phyloP scores from a whole-genome alignment of 2,329 filamentous ascomycete genomes.

The Pyricularia sp. region DNA sequence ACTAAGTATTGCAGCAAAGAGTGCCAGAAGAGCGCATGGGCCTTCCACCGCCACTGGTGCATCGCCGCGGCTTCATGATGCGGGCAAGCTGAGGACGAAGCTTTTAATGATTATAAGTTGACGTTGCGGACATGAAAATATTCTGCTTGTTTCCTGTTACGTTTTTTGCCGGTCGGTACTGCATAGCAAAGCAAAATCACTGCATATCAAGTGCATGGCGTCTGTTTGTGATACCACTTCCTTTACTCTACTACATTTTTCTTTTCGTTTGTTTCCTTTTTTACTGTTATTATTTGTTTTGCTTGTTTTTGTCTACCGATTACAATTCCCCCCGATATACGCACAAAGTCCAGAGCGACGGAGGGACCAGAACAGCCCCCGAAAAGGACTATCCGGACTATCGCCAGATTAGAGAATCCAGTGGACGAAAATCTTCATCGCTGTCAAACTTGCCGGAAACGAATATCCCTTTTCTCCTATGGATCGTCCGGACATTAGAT shows the following conservation, averaged over 20 bases:
- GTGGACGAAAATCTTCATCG: background rate
- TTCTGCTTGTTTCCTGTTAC: background rate
- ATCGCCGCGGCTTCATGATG: constrained; percentile 55
- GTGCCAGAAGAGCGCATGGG: constrained; percentile 98
- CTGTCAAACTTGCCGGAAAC: background rate
- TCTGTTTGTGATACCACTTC: constrained; percentile 11
- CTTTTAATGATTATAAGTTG: background rate
- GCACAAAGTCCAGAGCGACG: background rate
- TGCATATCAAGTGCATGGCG: constrained; percentile 10
- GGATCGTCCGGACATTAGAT: background rate
- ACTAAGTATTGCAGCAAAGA: constrained; percentile 99
- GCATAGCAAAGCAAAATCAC: constrained; percentile 6
- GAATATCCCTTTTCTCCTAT: background rate
- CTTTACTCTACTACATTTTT: background rate
- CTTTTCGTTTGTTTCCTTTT: constrained; percentile 6
- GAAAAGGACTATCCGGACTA: background rate
- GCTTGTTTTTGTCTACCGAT: background rate
- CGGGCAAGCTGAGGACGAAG: background rate
- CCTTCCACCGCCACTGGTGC: constrained; percentile 97
- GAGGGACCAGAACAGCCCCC: background rate
- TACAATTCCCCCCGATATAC: background rate
- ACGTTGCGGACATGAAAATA: background rate
- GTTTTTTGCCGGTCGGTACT: constrained; percentile 2
- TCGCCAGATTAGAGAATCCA: background rate
- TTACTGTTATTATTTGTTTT: background rate